phyloP scores from a whole-genome alignment of 2,329 filamentous ascomycete genomes.

The Alternaria metachromatica region DNA sequence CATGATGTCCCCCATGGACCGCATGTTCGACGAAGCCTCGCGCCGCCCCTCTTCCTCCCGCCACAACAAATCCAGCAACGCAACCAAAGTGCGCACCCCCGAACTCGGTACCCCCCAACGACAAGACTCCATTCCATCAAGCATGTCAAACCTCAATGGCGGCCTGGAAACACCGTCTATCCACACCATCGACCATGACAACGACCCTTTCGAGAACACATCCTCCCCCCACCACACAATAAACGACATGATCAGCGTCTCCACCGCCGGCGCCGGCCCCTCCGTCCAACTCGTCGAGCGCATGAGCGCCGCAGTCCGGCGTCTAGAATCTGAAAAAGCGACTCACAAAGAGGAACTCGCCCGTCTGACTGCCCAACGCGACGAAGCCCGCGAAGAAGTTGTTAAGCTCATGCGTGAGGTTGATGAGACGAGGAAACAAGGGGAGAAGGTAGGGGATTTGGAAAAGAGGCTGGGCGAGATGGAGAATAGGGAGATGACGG shows the following conservation, averaged over 20 bases:
- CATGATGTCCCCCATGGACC: constrained; percentile 44
- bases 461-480: constrained; percentile 73
- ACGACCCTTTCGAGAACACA: constrained; percentile 61
- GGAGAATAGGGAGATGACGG: constrained; percentile 83
- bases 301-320: constrained; percentile 91
- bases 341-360: constrained; percentile 85
- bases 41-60: constrained; percentile 47
- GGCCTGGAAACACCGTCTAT: constrained; percentile 55
- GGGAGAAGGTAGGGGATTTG: constrained; percentile 67
- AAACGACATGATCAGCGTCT: constrained; percentile 82
- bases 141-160: constrained; percentile 47
- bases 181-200: constrained; percentile 49
- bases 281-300: constrained; percentile 94
- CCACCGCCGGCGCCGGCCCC: constrained; percentile 87
- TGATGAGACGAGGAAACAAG: constrained; percentile 70
- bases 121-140: constrained; percentile 45
- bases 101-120: constrained; percentile 42
- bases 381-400: constrained; percentile 92
- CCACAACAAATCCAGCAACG: constrained; percentile 30
- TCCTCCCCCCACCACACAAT: constrained; percentile 71
- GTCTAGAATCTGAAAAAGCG: constrained; percentile 90
- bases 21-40: constrained; percentile 46
- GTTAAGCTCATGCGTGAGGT: constrained; percentile 86
- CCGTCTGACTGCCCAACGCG: constrained; percentile 81
- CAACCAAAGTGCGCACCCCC: constrained; percentile 43